These are phyloP conservation scores for cucumber (Cucumis sativus) DNA, from an alignment of 306 rosid species.

Conservation along the genomic window Cucumber_9930_V3 NC_026655.2:2123501-2124000, in stretches of 20 bases:
- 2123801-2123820: background rate
- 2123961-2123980: too few relatives aligned
- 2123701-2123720: background rate
- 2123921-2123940: too few relatives aligned
- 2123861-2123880: background rate
- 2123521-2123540: conserved; percentile 74
- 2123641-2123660: background rate
- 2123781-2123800: background rate
- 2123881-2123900: background rate
- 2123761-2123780: background rate
- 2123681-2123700: background rate
- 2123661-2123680: background rate
- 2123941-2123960: too few relatives aligned
- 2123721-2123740: background rate
- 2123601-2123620: background rate
- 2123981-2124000: too few relatives aligned
- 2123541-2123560: conserved; percentile 62
- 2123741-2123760: background rate
- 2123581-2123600: conserved; percentile 9
- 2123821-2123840: background rate
- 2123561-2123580: conserved; percentile 80
- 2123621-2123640: background rate
- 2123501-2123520: conserved; percentile 65
- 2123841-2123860: background rate
- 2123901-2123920: too few relatives aligned